A percentile compares a stretch with the other conserved stretches of the same genome.
Evolutionary conservation across 768 basidiomycete species (phyloP).

Genomic region (Leucosporidium scottii): DNA sequence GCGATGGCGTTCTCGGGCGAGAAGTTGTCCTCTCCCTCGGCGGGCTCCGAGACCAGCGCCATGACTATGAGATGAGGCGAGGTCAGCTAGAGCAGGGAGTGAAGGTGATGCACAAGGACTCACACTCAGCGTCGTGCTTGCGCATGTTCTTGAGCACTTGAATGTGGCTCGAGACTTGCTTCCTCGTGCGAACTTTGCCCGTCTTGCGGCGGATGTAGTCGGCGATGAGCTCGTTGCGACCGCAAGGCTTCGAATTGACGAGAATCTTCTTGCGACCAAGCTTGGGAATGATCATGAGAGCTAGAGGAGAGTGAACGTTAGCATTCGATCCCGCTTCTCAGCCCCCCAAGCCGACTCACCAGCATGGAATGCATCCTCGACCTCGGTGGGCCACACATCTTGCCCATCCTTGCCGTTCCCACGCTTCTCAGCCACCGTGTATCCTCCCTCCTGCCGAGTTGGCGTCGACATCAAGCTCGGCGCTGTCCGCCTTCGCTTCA

Average conservation of each 20-base stretch:
- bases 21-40: constrained; percentile 33
- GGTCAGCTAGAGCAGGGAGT: neutral
- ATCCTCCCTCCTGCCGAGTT: neutral
- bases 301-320: constrained; percentile 4
- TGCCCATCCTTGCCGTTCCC: constrained; percentile 25
- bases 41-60: constrained; percentile 32
- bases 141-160: constrained; percentile 41
- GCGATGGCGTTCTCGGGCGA: constrained; percentile 16
- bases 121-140: constrained; percentile 33
- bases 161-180: constrained; percentile 43
- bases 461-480: constrained; percentile 2
- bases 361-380: constrained; percentile 35
- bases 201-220: constrained; percentile 39
- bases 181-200: constrained; percentile 38
- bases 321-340: neutral
- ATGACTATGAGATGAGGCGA: constrained; percentile 23
- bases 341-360: constrained; percentile 19
- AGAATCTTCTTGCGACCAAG: constrained; percentile 40
- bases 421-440: neutral
- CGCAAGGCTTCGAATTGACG: constrained; percentile 41
- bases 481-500: constrained; percentile 27
- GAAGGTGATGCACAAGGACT: neutral
- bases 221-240: constrained; percentile 43
- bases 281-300: constrained; percentile 34
- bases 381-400: constrained; percentile 36